These are phyloP conservation scores for Phytomonas francai DNA, from an alignment of 208 protist genomes.

Conservation along the genomic window DNA sequence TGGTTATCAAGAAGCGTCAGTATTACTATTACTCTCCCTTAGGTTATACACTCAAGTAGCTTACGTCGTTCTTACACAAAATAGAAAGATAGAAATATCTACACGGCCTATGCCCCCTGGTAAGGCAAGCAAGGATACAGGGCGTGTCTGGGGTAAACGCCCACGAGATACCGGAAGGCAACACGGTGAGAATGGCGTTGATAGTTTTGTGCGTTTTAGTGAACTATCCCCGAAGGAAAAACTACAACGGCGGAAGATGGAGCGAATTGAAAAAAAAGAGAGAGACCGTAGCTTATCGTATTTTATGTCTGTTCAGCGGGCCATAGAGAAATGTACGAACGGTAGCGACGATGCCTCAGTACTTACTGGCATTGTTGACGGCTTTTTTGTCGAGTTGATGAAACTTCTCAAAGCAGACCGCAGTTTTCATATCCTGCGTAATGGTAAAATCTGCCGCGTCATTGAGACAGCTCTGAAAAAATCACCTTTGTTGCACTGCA, in stretches of 20 bases:
- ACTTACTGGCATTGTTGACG: conserved; percentile 67
- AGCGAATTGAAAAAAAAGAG: conserved; percentile 85
- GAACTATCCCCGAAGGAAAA: conserved; percentile 63
- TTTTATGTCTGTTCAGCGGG: conserved; percentile 73
- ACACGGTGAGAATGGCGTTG: conserved; percentile 14
- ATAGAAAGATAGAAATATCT: not conserved
- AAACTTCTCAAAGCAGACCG: conserved; percentile 72
- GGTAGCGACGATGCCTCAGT: conserved; percentile 39
- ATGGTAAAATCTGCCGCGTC: conserved; percentile 69
- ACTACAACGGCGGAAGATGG: conserved; percentile 50
- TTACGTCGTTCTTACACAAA: not conserved
- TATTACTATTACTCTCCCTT: not conserved
- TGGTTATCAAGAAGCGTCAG: not conserved
- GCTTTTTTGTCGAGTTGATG: conserved; percentile 84
- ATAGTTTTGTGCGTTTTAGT: conserved; percentile 61
- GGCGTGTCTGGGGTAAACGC: conserved; percentile 14
- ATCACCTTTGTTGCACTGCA: conserved; percentile 71
- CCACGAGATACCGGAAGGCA: conserved; percentile 7
- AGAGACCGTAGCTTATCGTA: conserved; percentile 75
- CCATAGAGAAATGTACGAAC: conserved; percentile 50
- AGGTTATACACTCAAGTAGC: not conserved
- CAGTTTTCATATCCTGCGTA: conserved; percentile 67
- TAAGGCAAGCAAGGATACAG: not conserved
- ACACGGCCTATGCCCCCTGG: not conserved
- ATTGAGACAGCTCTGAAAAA: conserved; percentile 76